These are phyloP conservation scores for Durio zibethinus DNA, from an alignment of 345 rosid species.

Conservation along the genomic window DNA sequence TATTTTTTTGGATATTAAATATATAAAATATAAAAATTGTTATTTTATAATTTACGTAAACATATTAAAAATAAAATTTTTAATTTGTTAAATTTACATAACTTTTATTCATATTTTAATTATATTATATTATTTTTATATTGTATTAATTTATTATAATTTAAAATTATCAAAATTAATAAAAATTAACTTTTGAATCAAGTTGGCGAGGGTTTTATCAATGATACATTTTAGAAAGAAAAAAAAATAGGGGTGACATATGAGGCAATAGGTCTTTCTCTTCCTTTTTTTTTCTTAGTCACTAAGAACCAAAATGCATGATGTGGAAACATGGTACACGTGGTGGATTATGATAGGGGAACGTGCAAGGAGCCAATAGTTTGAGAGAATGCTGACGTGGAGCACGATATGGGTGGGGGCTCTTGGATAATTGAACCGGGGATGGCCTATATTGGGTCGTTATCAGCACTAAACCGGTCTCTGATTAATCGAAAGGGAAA, in stretches of 20 bases:
- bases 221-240: background rate
- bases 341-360: background rate
- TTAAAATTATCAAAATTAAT: too few species aligned
- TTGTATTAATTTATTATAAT: too few species aligned
- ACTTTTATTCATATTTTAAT: too few species aligned
- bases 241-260: conserved; percentile 13
- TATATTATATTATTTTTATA: too few species aligned
- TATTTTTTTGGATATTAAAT: too few species aligned
- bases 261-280: conserved; percentile 3
- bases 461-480: background rate
- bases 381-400: conserved; percentile 19
- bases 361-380: conserved; percentile 21
- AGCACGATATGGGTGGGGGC: conserved; percentile 12
- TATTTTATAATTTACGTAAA: too few species aligned
- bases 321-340: background rate
- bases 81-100: too few species aligned
- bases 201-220: conserved; percentile 31
- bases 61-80: too few species aligned
- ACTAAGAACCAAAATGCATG: conserved; percentile 32
- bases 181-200: conserved; percentile 44
- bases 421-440: conserved; percentile 1
- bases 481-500: background rate
- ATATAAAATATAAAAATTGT: too few species aligned
- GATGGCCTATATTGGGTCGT: background rate
- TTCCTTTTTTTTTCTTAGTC: conserved; percentile 24